Conservation (phyloP, 495 filamentous ascomycete genomes). For the Aspergillus sclerotioniger region DNA sequence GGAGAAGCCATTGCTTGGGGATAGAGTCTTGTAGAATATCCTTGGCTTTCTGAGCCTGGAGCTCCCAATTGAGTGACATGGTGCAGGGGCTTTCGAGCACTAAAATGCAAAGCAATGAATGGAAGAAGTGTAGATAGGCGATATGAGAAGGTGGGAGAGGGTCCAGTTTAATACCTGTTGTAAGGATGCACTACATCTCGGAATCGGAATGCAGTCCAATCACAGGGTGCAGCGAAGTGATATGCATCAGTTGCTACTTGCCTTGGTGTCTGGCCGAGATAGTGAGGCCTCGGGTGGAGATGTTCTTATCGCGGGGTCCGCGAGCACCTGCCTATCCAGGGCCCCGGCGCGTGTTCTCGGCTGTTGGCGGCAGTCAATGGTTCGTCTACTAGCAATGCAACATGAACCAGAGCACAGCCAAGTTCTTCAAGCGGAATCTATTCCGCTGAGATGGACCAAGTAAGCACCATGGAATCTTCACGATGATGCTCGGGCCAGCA, state of each 20-base stretch:
- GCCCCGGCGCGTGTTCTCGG: too few relatives aligned
- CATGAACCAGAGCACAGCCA: too few relatives aligned
- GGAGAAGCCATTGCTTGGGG: slow-evolving; percentile 40
- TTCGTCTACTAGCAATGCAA: too few relatives aligned
- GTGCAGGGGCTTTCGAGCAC: neutral
- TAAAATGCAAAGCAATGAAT: neutral
- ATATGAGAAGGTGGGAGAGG: neutral
- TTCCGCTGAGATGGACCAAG: neutral
- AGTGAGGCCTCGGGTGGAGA: neutral
- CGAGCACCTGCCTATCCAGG: slow-evolving; percentile 2
- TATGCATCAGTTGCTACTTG: neutral
- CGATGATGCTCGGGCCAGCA: too few relatives aligned
- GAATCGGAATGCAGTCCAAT: slow-evolving; percentile 5
- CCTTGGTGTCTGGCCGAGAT: neutral
- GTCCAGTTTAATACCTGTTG: neutral
- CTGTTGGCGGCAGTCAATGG: too few relatives aligned
- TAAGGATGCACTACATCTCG: neutral
- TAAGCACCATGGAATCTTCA: neutral
- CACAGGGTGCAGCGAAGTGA: neutral
- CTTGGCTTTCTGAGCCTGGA: slow-evolving; percentile 32
- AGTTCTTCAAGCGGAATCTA: neutral
- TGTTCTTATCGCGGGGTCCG: neutral
- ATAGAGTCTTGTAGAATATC: slow-evolving; percentile 36
- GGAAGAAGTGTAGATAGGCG: neutral
- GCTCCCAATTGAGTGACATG: slow-evolving; percentile 35